Evolutionary conservation across 1,284 basidiomycete species (phyloP).

Genomic region (Trichosporon faecale): DNA sequence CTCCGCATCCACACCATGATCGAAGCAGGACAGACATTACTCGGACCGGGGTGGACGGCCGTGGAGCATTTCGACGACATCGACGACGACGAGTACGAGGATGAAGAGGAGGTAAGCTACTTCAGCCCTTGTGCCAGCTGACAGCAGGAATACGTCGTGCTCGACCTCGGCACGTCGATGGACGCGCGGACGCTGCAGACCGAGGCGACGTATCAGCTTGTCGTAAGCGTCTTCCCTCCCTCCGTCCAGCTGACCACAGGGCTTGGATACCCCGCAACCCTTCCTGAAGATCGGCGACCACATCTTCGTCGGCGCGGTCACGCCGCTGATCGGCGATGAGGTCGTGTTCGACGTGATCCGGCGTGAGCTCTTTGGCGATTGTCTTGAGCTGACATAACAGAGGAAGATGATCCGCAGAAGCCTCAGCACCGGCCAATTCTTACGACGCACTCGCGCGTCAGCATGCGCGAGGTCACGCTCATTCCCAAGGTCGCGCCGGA

Average conservation of each 20-base stretch:
- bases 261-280: conserved; percentile 48
- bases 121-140: neutral
- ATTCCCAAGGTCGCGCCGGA: neutral
- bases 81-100: conserved; percentile 38
- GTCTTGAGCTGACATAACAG: conserved; percentile 18
- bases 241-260: conserved; percentile 27
- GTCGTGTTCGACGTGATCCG: conserved; percentile 43
- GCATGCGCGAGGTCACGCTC: conserved; percentile 37
- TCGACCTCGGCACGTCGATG: conserved; percentile 43
- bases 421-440: conserved; percentile 36
- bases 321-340: conserved; percentile 48
- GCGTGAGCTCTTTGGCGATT: conserved; percentile 29
- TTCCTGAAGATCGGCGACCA: conserved; percentile 50
- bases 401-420: conserved; percentile 34
- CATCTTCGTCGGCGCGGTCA: conserved; percentile 42
- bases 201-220: conserved; percentile 44
- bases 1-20: conserved; percentile 2
- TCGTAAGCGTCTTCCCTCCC: conserved; percentile 30
- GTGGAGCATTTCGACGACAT: conserved; percentile 44
- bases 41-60: conserved; percentile 42
- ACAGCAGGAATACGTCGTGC: conserved; percentile 34
- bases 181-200: conserved; percentile 37
- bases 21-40: conserved; percentile 26
- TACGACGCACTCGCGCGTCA: conserved; percentile 32
- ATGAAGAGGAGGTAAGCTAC: conserved; percentile 43